A percentile compares a stretch with the other conserved stretches of the same genome.
Conservation (phyloP, 2,329 filamentous ascomycete species). For the Cylindrodendrum hubeiense region DNA sequence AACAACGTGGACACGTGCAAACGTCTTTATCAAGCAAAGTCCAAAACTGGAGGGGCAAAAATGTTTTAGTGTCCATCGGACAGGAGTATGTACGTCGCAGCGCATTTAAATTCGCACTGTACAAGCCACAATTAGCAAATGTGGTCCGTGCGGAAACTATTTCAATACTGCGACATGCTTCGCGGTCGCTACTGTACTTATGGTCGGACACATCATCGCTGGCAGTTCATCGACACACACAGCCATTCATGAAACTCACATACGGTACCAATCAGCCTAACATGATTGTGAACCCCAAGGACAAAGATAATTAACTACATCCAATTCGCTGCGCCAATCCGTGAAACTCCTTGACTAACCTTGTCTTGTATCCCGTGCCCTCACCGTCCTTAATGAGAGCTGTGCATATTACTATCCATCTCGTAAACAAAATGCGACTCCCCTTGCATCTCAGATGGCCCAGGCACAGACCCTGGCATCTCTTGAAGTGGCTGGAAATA, state of each 20-base stretch:
- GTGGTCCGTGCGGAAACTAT: too few species aligned
- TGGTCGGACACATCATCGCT: not conserved
- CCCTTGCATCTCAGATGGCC: conserved; percentile 21
- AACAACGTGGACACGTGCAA: too few species aligned
- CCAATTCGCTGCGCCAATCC: conserved; percentile 5
- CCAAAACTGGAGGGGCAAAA: too few species aligned
- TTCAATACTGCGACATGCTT: too few species aligned
- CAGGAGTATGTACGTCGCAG: too few species aligned
- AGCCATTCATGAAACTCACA: not conserved
- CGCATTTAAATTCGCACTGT: too few species aligned
- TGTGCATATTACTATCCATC: conserved; percentile 16
- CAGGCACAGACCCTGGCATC: not conserved
- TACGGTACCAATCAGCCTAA: not conserved
- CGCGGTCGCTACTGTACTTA: too few species aligned
- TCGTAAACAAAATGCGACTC: conserved; percentile 29
- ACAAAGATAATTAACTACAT: conserved; percentile 4
- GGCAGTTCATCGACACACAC: not conserved
- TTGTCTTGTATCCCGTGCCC: not conserved
- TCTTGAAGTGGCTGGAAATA: conserved; percentile 9
- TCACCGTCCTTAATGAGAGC: conserved; percentile 1
- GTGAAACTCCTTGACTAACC: conserved; percentile 2
- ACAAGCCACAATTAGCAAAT: too few species aligned
- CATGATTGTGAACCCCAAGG: not conserved
- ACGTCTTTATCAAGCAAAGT: too few species aligned
- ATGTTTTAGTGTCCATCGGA: too few species aligned